phyloP scores from a whole-genome alignment of 83 land plant species.

The Thuja plicata region DNA sequence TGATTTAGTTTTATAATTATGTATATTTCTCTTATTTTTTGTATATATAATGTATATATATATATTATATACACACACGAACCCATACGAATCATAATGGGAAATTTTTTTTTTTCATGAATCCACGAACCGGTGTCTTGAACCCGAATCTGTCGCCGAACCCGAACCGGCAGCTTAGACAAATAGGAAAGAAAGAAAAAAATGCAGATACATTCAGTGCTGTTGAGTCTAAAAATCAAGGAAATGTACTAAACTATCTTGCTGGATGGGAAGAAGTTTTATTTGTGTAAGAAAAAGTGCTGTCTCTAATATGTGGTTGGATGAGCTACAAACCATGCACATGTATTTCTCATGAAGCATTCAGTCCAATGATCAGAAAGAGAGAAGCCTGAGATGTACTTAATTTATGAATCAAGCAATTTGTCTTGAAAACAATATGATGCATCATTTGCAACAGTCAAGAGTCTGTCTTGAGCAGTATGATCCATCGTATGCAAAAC shows the following conservation, averaged over 20 bases:
- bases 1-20: too few species aligned
- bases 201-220: neutral
- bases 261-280: neutral
- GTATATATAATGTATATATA: too few species aligned
- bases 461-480: neutral
- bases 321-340: neutral
- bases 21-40: too few species aligned
- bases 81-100: too few species aligned
- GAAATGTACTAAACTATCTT: neutral
- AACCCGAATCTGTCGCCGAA: too few species aligned
- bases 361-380: neutral
- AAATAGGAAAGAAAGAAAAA: neutral
- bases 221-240: neutral
- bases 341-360: constrained; percentile 4
- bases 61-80: too few species aligned
- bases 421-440: neutral
- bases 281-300: neutral
- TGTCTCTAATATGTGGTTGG: neutral
- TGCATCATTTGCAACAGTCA: neutral
- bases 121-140: too few species aligned
- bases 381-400: neutral
- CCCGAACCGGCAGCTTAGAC: too few species aligned
- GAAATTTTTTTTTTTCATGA: too few species aligned
- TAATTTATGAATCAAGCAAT: neutral
- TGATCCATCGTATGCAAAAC: neutral